Evolutionary conservation across 208 protist genomes (phyloP), one percentile per base, ranked within the genome.

Genomic region (Leishmania aethiopica): DNA sequence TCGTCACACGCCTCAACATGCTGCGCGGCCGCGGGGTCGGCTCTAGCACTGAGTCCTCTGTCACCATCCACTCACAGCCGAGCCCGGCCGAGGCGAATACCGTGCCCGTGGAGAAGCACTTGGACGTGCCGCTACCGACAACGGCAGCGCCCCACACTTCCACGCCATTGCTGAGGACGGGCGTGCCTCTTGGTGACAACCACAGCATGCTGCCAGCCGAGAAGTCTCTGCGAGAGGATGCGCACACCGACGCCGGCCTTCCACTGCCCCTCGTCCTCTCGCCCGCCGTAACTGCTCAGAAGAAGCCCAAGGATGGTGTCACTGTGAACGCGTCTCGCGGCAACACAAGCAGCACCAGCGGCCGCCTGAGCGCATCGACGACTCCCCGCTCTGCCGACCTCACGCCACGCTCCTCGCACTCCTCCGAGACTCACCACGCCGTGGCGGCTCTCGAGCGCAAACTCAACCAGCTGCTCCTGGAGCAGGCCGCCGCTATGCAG

Each of bases 401-500:
- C 13, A 66, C 75, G 5, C 77, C 75, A 22, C 32, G 81, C 49
- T 69, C 79, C 0, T 84, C 85, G 60, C 82, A 82, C 75, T 78
- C 84, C 71, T 81, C 82, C 35, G 82, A 85, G 53, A 78, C 84
- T 19, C 78, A 93, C 74, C 83, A 83, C 17, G 70, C 88, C 40
- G 84, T 95, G 35, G 87, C 86, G 55, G 77, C 64, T 28, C 84
- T 95, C 32, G 91, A 95, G 86, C 81, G 87, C 45, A 90, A 89
- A 66, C 84, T 97, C 35, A 97, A 93, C 78, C 72, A 86, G 60
- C 87, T 97, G 66, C 81, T 95, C 40, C 59, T 78, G 11, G 75
- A 93, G 75, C 91, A 97, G 75, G 90, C 88, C 0, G 86, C 79
- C n/a, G 90, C 89, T 35, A 88, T 89, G 84, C 82, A 91, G 80